Percentiles rank a stretch among this genome's conserved stretches.
Conservation (phyloP, 2,329 filamentous ascomycete species). For the Calonectria montana region DNA sequence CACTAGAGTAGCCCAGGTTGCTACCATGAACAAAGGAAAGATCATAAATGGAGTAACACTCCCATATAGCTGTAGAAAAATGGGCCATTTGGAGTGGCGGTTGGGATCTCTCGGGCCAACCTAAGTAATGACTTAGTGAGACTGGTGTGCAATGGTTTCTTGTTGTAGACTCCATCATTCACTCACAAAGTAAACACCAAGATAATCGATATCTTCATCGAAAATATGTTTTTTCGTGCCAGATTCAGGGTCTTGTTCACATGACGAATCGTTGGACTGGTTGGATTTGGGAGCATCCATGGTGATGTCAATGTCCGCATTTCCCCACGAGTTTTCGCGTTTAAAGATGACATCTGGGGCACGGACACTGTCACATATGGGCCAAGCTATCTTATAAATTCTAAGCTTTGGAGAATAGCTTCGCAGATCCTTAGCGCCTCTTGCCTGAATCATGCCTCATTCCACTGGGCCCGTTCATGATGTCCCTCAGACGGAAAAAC, state of each 20-base stretch:
- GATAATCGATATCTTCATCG: background rate
- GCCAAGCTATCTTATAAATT: no score
- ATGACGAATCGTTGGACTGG: background rate
- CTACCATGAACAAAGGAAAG: slow-evolving; percentile 72
- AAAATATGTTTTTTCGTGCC: background rate
- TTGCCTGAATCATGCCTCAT: no score
- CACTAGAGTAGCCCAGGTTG: slow-evolving; percentile 73
- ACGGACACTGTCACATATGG: no score
- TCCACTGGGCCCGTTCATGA: no score
- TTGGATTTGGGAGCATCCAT: background rate
- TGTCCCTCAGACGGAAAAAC: no score
- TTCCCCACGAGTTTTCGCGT: no score
- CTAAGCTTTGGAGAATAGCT: no score
- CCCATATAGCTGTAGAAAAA: slow-evolving; percentile 79
- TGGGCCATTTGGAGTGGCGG: slow-evolving; percentile 79
- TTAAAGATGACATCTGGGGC: background rate
- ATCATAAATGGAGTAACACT: slow-evolving; percentile 80
- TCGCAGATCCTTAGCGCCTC: no score
- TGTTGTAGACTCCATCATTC: background rate
- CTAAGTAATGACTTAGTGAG: background rate
- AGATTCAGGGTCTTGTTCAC: background rate
- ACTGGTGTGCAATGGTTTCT: no score
- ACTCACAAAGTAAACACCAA: background rate
- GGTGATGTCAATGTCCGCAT: background rate
- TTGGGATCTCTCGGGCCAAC: slow-evolving; percentile 73